A percentile compares a stretch with the other conserved stretches of the same genome.
These are phyloP conservation scores for Eutrema heterophyllum DNA, from an alignment of 345 rosid species.

Conservation along the genomic window DNA sequence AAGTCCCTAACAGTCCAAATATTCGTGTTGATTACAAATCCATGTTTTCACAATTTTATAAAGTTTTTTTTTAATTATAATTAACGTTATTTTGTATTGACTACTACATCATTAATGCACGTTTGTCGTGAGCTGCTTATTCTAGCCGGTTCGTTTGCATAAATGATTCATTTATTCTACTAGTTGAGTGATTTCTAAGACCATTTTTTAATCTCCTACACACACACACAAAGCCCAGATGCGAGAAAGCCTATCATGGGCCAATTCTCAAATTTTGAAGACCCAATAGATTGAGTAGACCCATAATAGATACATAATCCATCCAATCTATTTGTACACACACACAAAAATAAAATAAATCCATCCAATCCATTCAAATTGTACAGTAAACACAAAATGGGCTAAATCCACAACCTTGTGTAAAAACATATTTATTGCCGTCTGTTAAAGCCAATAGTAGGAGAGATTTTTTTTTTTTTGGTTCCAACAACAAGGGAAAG, in stretches of 20 bases:
- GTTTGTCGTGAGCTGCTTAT: background rate
- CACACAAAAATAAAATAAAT: too few relatives aligned
- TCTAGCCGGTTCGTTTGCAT: background rate
- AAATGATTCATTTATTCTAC: too few relatives aligned
- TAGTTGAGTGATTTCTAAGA: too few relatives aligned
- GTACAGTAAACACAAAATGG: background rate
- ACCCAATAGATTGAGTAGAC: background rate
- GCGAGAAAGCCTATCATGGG: background rate
- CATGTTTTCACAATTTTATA: too few relatives aligned
- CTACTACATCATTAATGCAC: background rate
- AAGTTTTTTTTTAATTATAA: too few relatives aligned
- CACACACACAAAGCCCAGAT: too few relatives aligned
- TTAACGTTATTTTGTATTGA: background rate
- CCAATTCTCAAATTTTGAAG: background rate
- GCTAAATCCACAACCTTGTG: background rate
- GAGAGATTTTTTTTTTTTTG: too few relatives aligned
- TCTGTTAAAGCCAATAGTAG: too few relatives aligned
- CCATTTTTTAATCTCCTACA: background rate
- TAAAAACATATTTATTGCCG: too few relatives aligned
- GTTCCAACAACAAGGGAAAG: too few relatives aligned
- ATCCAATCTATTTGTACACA: background rate
- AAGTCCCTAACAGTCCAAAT: background rate
- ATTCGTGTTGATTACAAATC: background rate
- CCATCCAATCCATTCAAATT: background rate
- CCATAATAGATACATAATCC: background rate